These are phyloP conservation scores for Amphirosellinia nigrospora DNA, from an alignment of 495 filamentous ascomycete species.

Conservation along the genomic window DNA sequence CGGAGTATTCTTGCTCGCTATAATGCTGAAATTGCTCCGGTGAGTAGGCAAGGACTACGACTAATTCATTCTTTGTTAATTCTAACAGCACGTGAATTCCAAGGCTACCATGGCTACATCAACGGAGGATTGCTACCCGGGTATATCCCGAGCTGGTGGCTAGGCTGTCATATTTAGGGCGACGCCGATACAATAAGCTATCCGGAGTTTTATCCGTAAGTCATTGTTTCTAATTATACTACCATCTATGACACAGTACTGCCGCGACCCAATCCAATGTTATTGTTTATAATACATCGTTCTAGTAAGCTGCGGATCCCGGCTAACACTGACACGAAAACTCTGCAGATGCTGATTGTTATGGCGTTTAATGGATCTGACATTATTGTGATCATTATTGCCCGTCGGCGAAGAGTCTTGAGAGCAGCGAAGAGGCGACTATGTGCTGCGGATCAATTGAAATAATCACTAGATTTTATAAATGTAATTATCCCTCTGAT, in stretches of 20 bases:
- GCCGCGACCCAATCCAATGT: not conserved
- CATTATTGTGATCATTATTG: conserved; percentile 63
- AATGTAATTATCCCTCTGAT: no score
- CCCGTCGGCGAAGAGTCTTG: conserved; percentile 20
- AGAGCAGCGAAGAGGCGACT: conserved; percentile 33
- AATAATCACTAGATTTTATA: no score
- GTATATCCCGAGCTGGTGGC: conserved; percentile 6
- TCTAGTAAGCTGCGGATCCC: not conserved
- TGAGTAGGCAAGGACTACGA: conserved; percentile 62
- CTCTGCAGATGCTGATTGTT: conserved; percentile 49
- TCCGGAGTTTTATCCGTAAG: conserved; percentile 51
- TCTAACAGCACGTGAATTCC: conserved; percentile 43
- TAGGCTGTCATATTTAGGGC: conserved; percentile 51
- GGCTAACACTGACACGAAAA: not conserved
- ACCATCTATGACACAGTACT: not conserved
- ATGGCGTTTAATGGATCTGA: conserved; percentile 65
- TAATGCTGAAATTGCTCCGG: conserved; percentile 59
- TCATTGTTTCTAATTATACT: not conserved
- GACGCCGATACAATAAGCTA: conserved; percentile 52
- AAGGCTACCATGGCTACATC: conserved; percentile 31
- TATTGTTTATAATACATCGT: not conserved
- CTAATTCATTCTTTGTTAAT: conserved; percentile 48
- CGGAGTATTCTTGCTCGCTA: conserved; percentile 60
- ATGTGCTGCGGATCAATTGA: conserved; percentile 38
- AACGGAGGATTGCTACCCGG: conserved; percentile 28